Evolutionary conservation across 306 rosid species (phyloP), one percentile per base, ranked within the genome.

Genomic region (Casuarina cunninghamiana): DNA sequence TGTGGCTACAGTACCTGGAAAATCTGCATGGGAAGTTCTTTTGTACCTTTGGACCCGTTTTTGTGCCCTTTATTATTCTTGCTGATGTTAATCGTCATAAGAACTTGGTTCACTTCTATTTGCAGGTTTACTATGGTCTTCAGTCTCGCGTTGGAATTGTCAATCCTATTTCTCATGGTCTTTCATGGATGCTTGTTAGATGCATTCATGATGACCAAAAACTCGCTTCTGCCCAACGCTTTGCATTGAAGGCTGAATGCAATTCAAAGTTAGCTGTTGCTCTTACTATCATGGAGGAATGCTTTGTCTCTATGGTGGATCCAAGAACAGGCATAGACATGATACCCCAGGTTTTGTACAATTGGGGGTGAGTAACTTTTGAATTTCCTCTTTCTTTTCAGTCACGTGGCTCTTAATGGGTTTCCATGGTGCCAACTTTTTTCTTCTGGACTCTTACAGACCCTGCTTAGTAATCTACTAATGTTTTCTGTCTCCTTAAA

Each of bases 281-380:
- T 81, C 97, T 95, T 79, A 86, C 98, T 65, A 91, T 95, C 72
- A 90, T 95, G 98, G 97, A 91, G 88, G 98, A 95, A 83, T 92
- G 98, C 67, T 95, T 95, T 83, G 77, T 95, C 80, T 91, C 98
- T 3, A 92, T 95, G 98, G 88, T 92, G 60, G 98, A 95, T 88
- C 93, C 91, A 54, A 86, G 97, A 89, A 95, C 98, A 35, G 98
- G 98, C 84, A 95, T 95, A 75, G 89, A 95, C 86, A 95, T 95
- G 98, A 85, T 95, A 83, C 98, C 98, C 76, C 98, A 95, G 69
- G 86, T 84, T 79, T 77, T 95, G 65, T 95, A 92, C 88, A 92
- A 90, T 75, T 89, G 97, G 98, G 94, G 97, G 97, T 95, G 69
- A 83, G 97, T 85, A 32, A 9, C 73, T 69, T 42, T 48, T 48